Evolutionary conservation across 176 grass and related monocot genomes (phyloP).

Genomic region (Elymus sibiricus): DNA sequence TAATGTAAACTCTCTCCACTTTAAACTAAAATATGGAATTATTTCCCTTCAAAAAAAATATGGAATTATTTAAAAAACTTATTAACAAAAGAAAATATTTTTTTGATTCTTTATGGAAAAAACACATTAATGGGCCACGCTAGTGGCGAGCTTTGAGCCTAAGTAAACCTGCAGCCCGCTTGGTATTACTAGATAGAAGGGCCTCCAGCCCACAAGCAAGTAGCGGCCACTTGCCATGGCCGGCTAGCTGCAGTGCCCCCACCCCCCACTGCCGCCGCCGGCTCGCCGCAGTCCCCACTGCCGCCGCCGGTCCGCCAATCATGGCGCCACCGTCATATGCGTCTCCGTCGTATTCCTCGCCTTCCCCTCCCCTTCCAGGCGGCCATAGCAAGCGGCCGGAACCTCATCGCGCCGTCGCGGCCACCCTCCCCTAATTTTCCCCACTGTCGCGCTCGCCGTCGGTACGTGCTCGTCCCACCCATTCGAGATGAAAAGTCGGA

Average conservation of each 20-base stretch:
- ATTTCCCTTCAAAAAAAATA: too few relatives aligned
- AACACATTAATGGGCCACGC: too few relatives aligned
- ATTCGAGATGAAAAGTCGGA: too few relatives aligned
- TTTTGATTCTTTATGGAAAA: too few relatives aligned
- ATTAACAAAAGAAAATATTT: too few relatives aligned
- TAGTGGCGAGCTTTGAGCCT: too few relatives aligned
- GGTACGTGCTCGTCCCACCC: background rate
- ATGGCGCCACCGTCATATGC: background rate
- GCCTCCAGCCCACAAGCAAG: background rate
- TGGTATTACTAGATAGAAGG: background rate
- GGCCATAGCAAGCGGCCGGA: background rate
- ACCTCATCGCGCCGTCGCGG: background rate
- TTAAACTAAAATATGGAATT: too few relatives aligned
- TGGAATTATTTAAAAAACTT: too few relatives aligned
- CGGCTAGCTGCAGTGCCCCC: background rate
- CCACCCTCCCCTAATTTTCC: background rate
- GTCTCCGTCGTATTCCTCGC: background rate
- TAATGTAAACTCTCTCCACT: too few relatives aligned
- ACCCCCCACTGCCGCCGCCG: background rate
- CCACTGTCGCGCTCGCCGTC: background rate
- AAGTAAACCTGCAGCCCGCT: background rate
- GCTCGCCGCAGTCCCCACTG: background rate
- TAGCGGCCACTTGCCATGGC: background rate
- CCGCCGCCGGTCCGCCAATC: background rate
- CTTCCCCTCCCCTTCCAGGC: background rate